A percentile compares a stretch with the other conserved stretches of the same genome.
These are phyloP conservation scores for Irineochytrium annulatum DNA, from an alignment of 192 early-diverging fungal species.

Conservation along the genomic window DNA sequence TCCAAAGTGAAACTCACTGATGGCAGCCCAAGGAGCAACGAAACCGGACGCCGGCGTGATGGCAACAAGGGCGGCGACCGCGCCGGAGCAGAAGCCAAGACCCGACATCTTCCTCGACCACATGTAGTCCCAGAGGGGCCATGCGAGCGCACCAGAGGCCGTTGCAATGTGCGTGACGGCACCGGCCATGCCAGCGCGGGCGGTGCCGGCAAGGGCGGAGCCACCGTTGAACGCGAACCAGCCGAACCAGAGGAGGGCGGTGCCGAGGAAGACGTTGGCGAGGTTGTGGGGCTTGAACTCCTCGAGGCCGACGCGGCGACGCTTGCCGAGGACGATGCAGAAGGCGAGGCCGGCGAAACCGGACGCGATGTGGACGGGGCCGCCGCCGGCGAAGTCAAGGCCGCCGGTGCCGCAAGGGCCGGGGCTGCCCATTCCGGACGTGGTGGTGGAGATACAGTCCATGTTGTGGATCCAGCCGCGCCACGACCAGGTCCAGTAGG, in stretches of 20 bases:
- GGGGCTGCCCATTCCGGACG: no score
- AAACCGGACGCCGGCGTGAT: slow-evolving; percentile 83
- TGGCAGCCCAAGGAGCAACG: slow-evolving; percentile 65
- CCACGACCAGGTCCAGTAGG: slow-evolving; percentile 83
- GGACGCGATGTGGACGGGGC: slow-evolving; percentile 75
- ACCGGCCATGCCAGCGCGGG: slow-evolving; percentile 70
- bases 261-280: slow-evolving; percentile 77
- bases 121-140: slow-evolving; percentile 69
- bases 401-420: slow-evolving; percentile 43
- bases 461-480: slow-evolving; percentile 73
- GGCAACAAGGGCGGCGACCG: slow-evolving; percentile 82
- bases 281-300: slow-evolving; percentile 78
- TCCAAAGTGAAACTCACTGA: slow-evolving; percentile 33
- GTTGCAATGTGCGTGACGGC: slow-evolving; percentile 73
- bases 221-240: slow-evolving; percentile 90
- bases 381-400: slow-evolving; percentile 86
- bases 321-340: slow-evolving; percentile 76
- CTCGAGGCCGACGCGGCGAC: slow-evolving; percentile 58
- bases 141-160: slow-evolving; percentile 65
- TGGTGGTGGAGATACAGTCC: slow-evolving; percentile 2
- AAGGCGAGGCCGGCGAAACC: slow-evolving; percentile 77
- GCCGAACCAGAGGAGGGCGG: slow-evolving; percentile 82
- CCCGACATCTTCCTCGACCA: slow-evolving; percentile 68
- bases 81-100: slow-evolving; percentile 85
- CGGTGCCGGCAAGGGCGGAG: slow-evolving; percentile 63